Evolutionary conservation across 371 early-diverging fungal species (phyloP).

Genomic region (Lichtheimia hyalospora): DNA sequence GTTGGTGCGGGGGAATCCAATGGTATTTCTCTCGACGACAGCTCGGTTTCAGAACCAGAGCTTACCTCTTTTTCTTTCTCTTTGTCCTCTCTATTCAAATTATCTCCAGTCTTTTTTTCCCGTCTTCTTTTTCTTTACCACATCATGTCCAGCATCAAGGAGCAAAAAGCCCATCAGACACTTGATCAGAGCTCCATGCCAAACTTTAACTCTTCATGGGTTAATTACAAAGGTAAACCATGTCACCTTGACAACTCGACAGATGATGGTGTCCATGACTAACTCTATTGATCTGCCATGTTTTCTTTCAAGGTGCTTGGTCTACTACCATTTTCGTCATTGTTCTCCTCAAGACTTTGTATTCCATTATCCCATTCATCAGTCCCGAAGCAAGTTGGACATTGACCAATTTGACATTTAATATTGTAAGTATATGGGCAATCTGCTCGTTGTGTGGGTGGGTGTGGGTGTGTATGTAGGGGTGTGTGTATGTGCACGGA

Average conservation of each 20-base stretch:
- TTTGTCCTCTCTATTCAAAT: slow-evolving; percentile 5
- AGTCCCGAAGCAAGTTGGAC: slow-evolving; percentile 94
- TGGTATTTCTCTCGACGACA: no score
- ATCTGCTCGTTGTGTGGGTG: no score
- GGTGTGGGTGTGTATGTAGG: not conserved
- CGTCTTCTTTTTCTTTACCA: no score
- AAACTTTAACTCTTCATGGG: slow-evolving; percentile 72
- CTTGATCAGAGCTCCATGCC: slow-evolving; percentile 63
- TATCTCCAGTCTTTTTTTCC: not conserved
- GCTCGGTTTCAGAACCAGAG: not conserved
- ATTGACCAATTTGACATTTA: slow-evolving; percentile 89
- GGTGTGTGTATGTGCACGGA: no score
- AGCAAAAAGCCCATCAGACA: slow-evolving; percentile 30
- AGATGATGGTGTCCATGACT: slow-evolving; percentile 1
- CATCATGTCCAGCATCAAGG: slow-evolving; percentile 23
- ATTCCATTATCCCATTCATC: slow-evolving; percentile 87
- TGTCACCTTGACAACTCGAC: not conserved
- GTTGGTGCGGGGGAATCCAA: no score
- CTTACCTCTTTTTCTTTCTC: not conserved
- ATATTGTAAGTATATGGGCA: slow-evolving; percentile 66
- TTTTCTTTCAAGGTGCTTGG: slow-evolving; percentile 79
- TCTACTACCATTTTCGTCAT: slow-evolving; percentile 81
- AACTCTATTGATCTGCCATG: slow-evolving; percentile 6
- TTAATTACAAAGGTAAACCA: slow-evolving; percentile 62
- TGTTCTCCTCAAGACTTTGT: slow-evolving; percentile 76